Evolutionary conservation across 495 filamentous ascomycete genomes (phyloP).

Genomic region (Tuber microsphaerosporum): DNA sequence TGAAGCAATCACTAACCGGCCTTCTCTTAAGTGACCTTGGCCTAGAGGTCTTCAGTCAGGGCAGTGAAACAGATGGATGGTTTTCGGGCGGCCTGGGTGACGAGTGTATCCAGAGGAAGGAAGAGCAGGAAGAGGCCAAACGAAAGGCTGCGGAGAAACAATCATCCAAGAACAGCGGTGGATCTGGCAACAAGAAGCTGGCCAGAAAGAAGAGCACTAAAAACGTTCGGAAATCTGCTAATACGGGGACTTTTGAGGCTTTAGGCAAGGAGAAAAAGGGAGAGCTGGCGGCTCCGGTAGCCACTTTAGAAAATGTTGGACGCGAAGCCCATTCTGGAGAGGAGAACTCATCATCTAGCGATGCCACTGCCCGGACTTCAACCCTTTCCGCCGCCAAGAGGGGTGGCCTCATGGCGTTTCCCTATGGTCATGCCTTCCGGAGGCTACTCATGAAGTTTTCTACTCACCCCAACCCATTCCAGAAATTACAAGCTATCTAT

Average conservation of each 20-base stretch:
- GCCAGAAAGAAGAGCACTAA: slow-evolving; percentile 55
- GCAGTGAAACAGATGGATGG: slow-evolving; percentile 91
- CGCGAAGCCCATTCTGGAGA: slow-evolving; percentile 44
- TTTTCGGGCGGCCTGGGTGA: slow-evolving; percentile 68
- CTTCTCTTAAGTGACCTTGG: slow-evolving; percentile 85
- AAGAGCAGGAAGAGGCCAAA: slow-evolving; percentile 53
- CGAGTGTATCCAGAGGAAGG: slow-evolving; percentile 67
- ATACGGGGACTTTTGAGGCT: slow-evolving; percentile 41
- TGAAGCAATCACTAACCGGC: slow-evolving; percentile 73
- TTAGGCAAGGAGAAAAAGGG: slow-evolving; percentile 45
- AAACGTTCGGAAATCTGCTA: slow-evolving; percentile 42
- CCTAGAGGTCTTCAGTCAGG: slow-evolving; percentile 70
- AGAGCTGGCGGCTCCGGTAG: slow-evolving; percentile 47
- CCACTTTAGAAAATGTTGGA: slow-evolving; percentile 46
- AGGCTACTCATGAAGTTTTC: slow-evolving; percentile 79
- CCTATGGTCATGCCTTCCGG: slow-evolving; percentile 67
- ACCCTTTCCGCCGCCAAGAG: slow-evolving; percentile 42
- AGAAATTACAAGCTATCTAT: slow-evolving; percentile 74
- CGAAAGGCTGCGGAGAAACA: slow-evolving; percentile 41
- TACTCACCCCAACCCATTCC: slow-evolving; percentile 77
- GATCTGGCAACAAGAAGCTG: slow-evolving; percentile 49
- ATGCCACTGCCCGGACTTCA: slow-evolving; percentile 44
- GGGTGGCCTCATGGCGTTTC: slow-evolving; percentile 50
- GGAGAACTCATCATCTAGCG: slow-evolving; percentile 45
- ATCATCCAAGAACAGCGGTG: slow-evolving; percentile 35